phyloP scores from a whole-genome alignment of 768 basidiomycete genomes.

The Strobilomyces echinocephalus region DNA sequence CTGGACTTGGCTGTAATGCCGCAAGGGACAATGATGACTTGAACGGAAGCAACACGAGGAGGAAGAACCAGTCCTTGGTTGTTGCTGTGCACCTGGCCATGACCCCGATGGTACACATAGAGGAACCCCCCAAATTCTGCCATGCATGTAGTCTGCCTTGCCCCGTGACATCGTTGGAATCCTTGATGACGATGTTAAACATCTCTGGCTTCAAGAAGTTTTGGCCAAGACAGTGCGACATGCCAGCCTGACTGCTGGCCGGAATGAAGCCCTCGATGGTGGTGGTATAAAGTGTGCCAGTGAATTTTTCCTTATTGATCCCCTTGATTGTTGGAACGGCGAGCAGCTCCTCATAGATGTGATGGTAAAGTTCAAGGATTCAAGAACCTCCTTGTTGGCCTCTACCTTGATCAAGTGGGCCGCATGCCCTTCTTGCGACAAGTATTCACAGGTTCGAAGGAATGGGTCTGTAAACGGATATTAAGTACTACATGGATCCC shows the following conservation, averaged over 20 bases:
- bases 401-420: conserved; percentile 85
- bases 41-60: conserved; percentile 91
- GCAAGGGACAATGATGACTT: conserved; percentile 89
- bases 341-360: conserved; percentile 93
- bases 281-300: conserved; percentile 96
- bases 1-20: conserved; percentile 86
- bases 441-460: conserved; percentile 97
- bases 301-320: conserved; percentile 98
- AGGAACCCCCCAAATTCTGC: conserved; percentile 99
- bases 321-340: conserved; percentile 97
- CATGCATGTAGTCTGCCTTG: conserved; percentile 79
- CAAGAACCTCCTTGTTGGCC: conserved; percentile 85
- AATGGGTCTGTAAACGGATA: conserved; percentile 74
- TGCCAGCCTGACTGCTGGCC: conserved; percentile 93
- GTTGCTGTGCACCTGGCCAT: conserved; percentile 99
- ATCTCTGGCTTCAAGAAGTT: conserved; percentile 95
- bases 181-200: conserved; percentile 98
- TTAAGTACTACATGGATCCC: neutral
- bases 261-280: conserved; percentile 98
- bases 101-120: conserved; percentile 93
- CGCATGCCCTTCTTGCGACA: conserved; percentile 99
- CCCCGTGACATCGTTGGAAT: conserved; percentile 70
- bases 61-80: conserved; percentile 96
- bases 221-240: conserved; percentile 96
- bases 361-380: conserved; percentile 96